Evolutionary conservation across 2,329 filamentous ascomycete genomes (phyloP).

Genomic region (Exophiala dermatitidis): DNA sequence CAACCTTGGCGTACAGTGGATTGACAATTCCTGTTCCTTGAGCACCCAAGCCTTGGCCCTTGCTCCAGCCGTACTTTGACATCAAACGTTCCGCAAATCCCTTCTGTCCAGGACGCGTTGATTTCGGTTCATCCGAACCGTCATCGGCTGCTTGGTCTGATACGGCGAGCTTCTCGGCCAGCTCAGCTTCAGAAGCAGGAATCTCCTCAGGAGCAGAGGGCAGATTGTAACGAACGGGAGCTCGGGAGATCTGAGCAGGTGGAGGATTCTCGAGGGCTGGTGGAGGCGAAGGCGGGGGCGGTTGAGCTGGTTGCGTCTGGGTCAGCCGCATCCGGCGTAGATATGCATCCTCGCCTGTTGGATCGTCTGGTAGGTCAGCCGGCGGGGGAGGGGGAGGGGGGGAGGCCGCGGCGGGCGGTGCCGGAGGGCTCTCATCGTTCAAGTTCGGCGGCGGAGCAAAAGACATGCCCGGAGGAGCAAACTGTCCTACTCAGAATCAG

Average conservation of each 20-base stretch:
- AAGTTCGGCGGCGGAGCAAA: slow-evolving; percentile 47
- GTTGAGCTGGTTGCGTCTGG: slow-evolving; percentile 31
- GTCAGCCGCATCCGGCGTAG: slow-evolving; percentile 55
- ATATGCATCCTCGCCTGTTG: slow-evolving; percentile 64
- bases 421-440: slow-evolving; percentile 26
- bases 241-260: slow-evolving; percentile 58
- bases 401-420: slow-evolving; percentile 33
- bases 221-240: slow-evolving; percentile 65
- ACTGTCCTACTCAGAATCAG: slow-evolving; percentile 35
- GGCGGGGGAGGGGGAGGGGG: slow-evolving; percentile 31
- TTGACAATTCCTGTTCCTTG: slow-evolving; percentile 75
- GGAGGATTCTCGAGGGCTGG: slow-evolving; percentile 29
- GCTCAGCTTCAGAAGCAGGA: slow-evolving; percentile 47
- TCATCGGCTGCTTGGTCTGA: slow-evolving; percentile 28
- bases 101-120: slow-evolving; percentile 67
- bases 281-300: slow-evolving; percentile 32
- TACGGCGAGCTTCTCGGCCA: slow-evolving; percentile 41
- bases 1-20: slow-evolving; percentile 73
- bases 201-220: slow-evolving; percentile 47
- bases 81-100: slow-evolving; percentile 84
- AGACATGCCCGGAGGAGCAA: slow-evolving; percentile 43
- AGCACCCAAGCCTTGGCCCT: slow-evolving; percentile 80
- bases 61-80: slow-evolving; percentile 88
- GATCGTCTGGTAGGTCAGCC: slow-evolving; percentile 48
- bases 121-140: slow-evolving; percentile 41